Base-by-base conservation (phyloP, 2,329 filamentous ascomycete species). In the Madurella mycetomatis region DNA sequence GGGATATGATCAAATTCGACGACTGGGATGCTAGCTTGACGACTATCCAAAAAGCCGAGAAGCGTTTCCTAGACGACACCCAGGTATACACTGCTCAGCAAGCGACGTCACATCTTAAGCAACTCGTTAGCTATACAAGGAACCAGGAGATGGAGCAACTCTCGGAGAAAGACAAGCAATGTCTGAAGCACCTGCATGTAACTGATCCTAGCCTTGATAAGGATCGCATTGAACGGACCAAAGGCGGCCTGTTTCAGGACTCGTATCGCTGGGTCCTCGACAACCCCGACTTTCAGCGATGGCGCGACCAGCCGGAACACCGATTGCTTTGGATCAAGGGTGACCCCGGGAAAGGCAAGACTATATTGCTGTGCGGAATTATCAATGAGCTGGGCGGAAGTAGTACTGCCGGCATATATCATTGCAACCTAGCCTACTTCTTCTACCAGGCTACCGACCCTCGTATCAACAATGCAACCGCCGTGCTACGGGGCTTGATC, bases 151-250 rank as follows among this genome's bases (percentile, higher is more conserved):
- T 25, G 7, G 4, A 37, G 11, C 34, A 15, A 37, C 11, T 12
- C 4, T 25, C 25, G 9, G 76, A 87, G 1, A 86, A 86, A 69
- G 82, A 86, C 58, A 82, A 87, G 51, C 84, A 62, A 54, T 37
- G 34, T 9, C 34, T 37, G 11, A 11, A 15, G 13, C 11, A 37
- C 34, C 34, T 37, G 4, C 34, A 9, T 9, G 4, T 37, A 2
- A 37, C 34, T 15, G 9, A 37, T 9, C 34, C 34, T 11, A 4
- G 34, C 34, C 4, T 5, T 9, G 34, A 37, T 15, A 37, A 37
- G 34, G 13, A 4, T 11, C 34, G 34, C 9, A 37, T 37, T 9
- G 11, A 37, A 37, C 9, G 13, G 11, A 37, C 34, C 4, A 37
- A 37, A 37, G 34, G 34, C 34, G 34, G 34, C 34, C 34, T 37